Evolutionary conservation across 192 early-diverging fungal genomes (phyloP).

Genomic region (Podila horticola): DNA sequence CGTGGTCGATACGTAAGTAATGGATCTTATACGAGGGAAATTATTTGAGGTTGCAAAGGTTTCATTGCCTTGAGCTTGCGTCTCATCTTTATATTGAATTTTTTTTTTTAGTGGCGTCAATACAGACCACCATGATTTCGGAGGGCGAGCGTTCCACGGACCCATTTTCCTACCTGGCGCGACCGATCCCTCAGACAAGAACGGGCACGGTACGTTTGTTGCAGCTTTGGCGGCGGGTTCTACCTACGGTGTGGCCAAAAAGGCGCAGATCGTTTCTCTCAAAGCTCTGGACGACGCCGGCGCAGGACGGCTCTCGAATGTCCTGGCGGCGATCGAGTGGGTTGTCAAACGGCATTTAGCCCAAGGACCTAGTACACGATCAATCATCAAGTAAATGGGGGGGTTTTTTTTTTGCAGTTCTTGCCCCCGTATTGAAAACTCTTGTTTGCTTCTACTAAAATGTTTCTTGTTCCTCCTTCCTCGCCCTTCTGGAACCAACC

Average conservation of each 20-base stretch:
- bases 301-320: slow-evolving; percentile 55
- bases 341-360: slow-evolving; percentile 56
- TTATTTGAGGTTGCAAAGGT: neutral
- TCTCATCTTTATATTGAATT: too few species aligned
- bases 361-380: slow-evolving; percentile 23
- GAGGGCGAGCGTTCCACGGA: slow-evolving; percentile 59
- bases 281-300: slow-evolving; percentile 64
- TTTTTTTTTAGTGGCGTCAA: slow-evolving; percentile 44
- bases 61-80: neutral
- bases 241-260: slow-evolving; percentile 68
- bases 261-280: slow-evolving; percentile 61
- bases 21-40: neutral
- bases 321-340: slow-evolving; percentile 63
- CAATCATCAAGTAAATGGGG: slow-evolving; percentile 59
- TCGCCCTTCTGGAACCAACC: neutral
- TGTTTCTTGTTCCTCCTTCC: neutral
- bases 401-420: neutral
- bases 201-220: slow-evolving; percentile 73
- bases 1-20: slow-evolving; percentile 49
- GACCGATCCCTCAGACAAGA: slow-evolving; percentile 44
- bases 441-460: neutral
- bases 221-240: slow-evolving; percentile 64
- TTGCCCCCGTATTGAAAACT: neutral
- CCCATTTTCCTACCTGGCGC: slow-evolving; percentile 51
- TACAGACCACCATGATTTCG: slow-evolving; percentile 58